phyloP scores from a whole-genome alignment of 179 eudicot species.

The Monotropa hypopitys region DNA sequence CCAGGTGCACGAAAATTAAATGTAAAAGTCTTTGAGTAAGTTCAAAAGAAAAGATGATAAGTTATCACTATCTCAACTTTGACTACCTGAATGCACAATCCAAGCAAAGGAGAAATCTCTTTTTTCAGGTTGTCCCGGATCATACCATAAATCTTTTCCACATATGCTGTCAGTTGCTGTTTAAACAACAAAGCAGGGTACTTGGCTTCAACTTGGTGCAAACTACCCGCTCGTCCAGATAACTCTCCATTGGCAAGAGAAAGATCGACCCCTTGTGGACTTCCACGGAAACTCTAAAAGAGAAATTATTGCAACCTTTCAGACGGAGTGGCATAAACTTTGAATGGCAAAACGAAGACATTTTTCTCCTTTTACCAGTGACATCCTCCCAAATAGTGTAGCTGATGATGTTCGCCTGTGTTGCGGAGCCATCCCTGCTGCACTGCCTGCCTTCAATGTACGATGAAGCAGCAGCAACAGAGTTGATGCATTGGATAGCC shows the following conservation, averaged over 20 bases:
- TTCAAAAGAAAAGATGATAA: not conserved
- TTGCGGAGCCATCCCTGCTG: constrained; percentile 63
- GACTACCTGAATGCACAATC: constrained; percentile 77
- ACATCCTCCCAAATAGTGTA: constrained; percentile 69
- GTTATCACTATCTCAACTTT: not conserved
- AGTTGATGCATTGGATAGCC: constrained; percentile 81
- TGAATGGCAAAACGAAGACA: not conserved
- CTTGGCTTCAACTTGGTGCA: constrained; percentile 74
- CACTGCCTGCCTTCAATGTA: constrained; percentile 65
- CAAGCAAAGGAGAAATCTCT: constrained; percentile 79
- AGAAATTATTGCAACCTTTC: constrained; percentile 2
- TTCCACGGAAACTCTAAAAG: constrained; percentile 79
- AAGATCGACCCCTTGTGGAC: constrained; percentile 55
- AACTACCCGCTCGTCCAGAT: constrained; percentile 31
- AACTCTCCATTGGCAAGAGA: constrained; percentile 35
- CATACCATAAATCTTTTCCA: constrained; percentile 89
- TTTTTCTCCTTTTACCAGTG: constrained; percentile 32
- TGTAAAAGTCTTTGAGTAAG: not conserved
- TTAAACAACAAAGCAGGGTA: constrained; percentile 85
- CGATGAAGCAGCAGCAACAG: constrained; percentile 64
- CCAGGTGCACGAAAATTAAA: not conserved
- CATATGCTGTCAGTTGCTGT: constrained; percentile 84
- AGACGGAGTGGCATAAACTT: not conserved
- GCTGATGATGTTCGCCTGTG: constrained; percentile 54
- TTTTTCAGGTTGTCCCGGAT: constrained; percentile 78